Base-by-base conservation (phyloP, 129 eudicot species). In the Centaurea solstitialis region DNA sequence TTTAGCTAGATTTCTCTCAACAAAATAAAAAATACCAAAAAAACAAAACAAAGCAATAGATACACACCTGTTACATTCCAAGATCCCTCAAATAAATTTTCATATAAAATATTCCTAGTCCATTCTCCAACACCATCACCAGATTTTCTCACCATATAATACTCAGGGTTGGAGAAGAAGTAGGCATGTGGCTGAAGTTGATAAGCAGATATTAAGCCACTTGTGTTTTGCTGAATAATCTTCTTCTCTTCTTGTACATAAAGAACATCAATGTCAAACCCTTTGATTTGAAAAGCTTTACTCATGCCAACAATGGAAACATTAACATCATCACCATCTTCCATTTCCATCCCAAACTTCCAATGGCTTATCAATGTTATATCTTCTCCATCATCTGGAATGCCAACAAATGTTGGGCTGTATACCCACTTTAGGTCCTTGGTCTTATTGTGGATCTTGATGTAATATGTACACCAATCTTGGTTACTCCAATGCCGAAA, bases 401-500 rank as follows among this genome's bases (percentile, higher is more conserved):
- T 40, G 11, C 75, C 82, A 28, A 69, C 50, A 45, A 43, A 69
- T 24, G 65, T 45, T 23, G 82, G 82, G 40, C 23, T 9, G 82
- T 79, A 70, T 13, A 79, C 21, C 82, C 82, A 79, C 62, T 79
- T 79, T 6, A 70, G 40, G 17, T 45, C 74, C 69, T 70, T 70
- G 28, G 82, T 79, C 82, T 50, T 79, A 20, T 79, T 50, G n/a
- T 43, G 30, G 73, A 68, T 26, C 43, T 22, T 79, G 39, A 66
- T 79, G 57, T 68, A 73, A 22, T 20, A 40, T 39, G 37, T 41
- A 39, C 47, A 73, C 35, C 35, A 17, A 72, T 72, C 15, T 57
- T n/a, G 37, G 28, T 73, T 41, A 30, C 20, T 73, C 18, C 76
- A 73, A 43, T 3, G 9, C 4, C 28, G 28, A 73, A 73, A 73